Conservation (phyloP, 2,329 filamentous ascomycete genomes). For the Ceratocystis huliohia region DNA sequence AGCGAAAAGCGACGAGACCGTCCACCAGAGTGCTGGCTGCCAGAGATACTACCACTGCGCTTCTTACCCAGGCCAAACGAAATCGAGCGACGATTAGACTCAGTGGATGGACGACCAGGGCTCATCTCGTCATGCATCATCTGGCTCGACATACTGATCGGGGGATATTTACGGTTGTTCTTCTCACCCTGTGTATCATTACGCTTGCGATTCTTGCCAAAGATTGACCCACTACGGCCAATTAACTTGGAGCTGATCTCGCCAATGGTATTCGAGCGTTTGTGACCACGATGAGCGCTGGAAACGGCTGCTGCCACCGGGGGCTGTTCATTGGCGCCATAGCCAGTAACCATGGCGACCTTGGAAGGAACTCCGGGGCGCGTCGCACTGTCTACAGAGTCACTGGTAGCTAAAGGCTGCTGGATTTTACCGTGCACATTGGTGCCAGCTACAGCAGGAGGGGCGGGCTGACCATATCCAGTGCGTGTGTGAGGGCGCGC, state of each 20-base stretch:
- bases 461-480: constrained; percentile 79
- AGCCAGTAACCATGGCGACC: constrained; percentile 45
- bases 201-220: constrained; percentile 45
- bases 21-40: constrained; percentile 44
- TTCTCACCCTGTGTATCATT: constrained; percentile 30
- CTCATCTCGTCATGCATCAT: constrained; percentile 36
- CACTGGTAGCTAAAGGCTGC: constrained; percentile 44
- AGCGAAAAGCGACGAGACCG: constrained; percentile 58
- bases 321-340: constrained; percentile 42
- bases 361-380: constrained; percentile 49
- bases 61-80: constrained; percentile 58
- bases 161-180: constrained; percentile 63
- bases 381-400: constrained; percentile 58
- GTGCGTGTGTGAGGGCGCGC: constrained; percentile 67
- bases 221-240: constrained; percentile 69
- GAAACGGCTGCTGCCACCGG: constrained; percentile 23
- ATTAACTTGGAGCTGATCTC: constrained; percentile 75
- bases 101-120: constrained; percentile 49
- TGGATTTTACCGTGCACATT: constrained; percentile 84
- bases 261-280: constrained; percentile 62
- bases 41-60: constrained; percentile 51
- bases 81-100: constrained; percentile 59
- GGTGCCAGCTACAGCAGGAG: constrained; percentile 74
- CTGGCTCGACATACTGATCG: constrained; percentile 70
- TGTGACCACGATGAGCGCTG: constrained; percentile 40